Conservation (phyloP, 495 filamentous ascomycete species). For the Massariosphaeria phaeospora region DNA sequence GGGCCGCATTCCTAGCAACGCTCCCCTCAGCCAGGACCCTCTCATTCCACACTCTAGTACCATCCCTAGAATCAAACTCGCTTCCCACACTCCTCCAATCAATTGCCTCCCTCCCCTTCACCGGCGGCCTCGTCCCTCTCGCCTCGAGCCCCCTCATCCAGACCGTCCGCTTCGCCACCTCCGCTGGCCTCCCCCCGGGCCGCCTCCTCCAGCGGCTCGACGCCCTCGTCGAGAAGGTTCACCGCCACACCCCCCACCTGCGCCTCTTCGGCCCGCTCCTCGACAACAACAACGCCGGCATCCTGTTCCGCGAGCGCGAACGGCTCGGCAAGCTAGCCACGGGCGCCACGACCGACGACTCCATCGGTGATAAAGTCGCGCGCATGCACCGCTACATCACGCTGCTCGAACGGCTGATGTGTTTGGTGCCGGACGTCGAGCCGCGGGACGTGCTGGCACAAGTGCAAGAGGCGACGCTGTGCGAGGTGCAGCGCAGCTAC, state of each 20-base stretch:
- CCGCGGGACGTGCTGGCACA: conserved; percentile 5
- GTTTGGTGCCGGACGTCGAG: conserved; percentile 4
- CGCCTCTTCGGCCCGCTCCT: conserved; percentile 20
- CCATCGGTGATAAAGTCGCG: conserved; percentile 11
- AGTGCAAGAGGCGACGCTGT: conserved; percentile 8
- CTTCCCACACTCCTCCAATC: conserved; percentile 4
- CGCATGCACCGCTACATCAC: conserved; percentile 17
- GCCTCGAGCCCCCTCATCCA: conserved; percentile 9
- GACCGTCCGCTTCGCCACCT: conserved; percentile 14
- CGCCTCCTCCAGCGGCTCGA: conserved; percentile 26
- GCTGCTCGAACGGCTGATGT: conserved; percentile 22
- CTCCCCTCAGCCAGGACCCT: conserved; percentile 5
- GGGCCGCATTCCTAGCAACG: not conserved
- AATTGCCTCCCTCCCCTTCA: conserved; percentile 19
- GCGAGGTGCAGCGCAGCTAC: conserved; percentile 11
- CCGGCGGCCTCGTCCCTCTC: conserved; percentile 16
- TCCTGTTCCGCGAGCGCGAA: conserved; percentile 15
- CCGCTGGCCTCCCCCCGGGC: conserved; percentile 11
- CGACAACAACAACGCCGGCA: conserved; percentile 6
- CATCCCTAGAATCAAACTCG: not conserved
- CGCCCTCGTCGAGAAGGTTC: conserved; percentile 22
- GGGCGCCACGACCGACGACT: not conserved
- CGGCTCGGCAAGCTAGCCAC: conserved; percentile 9
- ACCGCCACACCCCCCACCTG: conserved; percentile 10
- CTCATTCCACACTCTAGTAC: conserved; percentile 8